Evolutionary conservation across 2,329 filamentous ascomycete species (phyloP).

Genomic region (Sporothrix dimorphospora): DNA sequence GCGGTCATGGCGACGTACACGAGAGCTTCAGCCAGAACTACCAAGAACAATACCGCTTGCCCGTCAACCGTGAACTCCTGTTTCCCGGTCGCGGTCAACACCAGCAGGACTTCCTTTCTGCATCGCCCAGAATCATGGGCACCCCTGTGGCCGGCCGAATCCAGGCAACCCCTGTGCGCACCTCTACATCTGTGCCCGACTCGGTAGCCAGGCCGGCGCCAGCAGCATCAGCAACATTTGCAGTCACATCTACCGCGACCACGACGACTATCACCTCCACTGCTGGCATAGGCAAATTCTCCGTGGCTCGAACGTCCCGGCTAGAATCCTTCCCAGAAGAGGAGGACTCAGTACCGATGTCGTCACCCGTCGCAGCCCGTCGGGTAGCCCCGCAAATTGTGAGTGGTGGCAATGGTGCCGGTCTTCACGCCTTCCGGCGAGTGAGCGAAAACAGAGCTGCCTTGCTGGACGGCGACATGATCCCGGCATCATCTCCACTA

Average conservation of each 20-base stretch:
- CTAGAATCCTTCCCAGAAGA: conserved; percentile 19
- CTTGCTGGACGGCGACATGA: conserved; percentile 8
- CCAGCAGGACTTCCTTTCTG: neutral
- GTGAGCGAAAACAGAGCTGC: neutral
- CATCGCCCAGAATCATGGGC: conserved; percentile 33
- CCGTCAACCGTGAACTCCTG: conserved; percentile 6
- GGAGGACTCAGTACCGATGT: conserved; percentile 20
- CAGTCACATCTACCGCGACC: neutral
- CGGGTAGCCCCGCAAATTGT: neutral
- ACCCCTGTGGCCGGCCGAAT: conserved; percentile 34
- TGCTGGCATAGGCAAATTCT: neutral
- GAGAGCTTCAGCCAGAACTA: neutral
- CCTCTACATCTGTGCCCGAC: conserved; percentile 31
- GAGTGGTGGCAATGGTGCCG: neutral
- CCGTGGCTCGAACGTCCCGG: neutral
- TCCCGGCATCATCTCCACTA: conserved; percentile 34
- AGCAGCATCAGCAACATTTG: neutral
- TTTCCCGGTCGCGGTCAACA: conserved; percentile 14
- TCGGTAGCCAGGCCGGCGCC: conserved; percentile 16
- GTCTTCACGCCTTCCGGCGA: neutral
- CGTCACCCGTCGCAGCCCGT: conserved; percentile 2
- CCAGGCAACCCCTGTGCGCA: conserved; percentile 37
- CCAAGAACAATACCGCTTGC: conserved; percentile 36
- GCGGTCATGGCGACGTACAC: neutral
- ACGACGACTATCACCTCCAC: neutral